These are phyloP conservation scores for Plasmodium gallinaceum DNA, from an alignment of 169 alveolate species.

Conservation along the genomic window DNA sequence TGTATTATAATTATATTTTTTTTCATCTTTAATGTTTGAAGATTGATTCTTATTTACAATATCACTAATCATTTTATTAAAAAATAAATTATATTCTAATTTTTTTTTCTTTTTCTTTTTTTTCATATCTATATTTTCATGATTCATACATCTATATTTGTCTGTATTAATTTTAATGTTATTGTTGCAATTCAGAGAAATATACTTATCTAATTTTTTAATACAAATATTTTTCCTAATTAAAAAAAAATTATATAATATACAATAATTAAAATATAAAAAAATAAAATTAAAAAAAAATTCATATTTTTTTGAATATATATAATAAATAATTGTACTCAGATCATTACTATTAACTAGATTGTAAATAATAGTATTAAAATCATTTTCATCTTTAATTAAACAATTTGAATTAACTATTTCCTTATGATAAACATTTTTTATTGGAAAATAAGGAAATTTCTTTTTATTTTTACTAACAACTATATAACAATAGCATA, in stretches of 20 bases:
- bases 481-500: conserved; percentile 33
- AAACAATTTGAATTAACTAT: conserved; percentile 15
- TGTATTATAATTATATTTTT: background rate
- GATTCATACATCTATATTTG: background rate
- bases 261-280: conserved; percentile 47
- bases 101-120: background rate
- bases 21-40: conserved; percentile 9
- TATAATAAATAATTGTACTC: conserved; percentile 50
- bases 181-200: background rate
- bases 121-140: background rate
- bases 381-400: conserved; percentile 5
- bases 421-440: conserved; percentile 22
- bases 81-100: conserved; percentile 11
- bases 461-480: conserved; percentile 18
- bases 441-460: conserved; percentile 28
- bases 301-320: conserved; percentile 49
- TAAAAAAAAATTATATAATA: conserved; percentile 22
- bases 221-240: conserved; percentile 10
- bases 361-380: conserved; percentile 20
- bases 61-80: conserved; percentile 20
- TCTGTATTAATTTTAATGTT: background rate
- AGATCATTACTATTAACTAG: conserved; percentile 39
- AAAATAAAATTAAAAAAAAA: conserved; percentile 39
- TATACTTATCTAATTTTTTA: background rate
- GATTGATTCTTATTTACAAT: conserved; percentile 12